phyloP scores from a whole-genome alignment of 768 basidiomycete species.

The Tulasnella sp. region DNA sequence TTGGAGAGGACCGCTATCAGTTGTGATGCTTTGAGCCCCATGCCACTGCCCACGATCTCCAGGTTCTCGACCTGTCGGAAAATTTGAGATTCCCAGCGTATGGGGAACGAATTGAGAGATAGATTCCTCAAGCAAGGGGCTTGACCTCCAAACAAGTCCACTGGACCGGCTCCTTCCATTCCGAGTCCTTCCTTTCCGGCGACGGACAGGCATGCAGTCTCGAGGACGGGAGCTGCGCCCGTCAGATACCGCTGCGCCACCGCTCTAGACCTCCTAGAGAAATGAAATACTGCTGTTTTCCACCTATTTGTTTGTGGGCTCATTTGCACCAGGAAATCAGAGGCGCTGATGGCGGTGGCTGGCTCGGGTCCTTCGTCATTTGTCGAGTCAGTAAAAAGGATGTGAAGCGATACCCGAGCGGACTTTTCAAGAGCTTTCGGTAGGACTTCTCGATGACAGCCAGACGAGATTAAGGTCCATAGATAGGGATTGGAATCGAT shows the following conservation, averaged over 20 bases:
- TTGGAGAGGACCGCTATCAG: neutral
- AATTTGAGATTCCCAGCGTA: neutral
- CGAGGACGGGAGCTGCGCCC: neutral
- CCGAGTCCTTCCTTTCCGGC: too few species aligned
- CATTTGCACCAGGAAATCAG: neutral
- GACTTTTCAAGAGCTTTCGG: neutral
- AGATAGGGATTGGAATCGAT: neutral
- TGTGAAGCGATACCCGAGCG: neutral
- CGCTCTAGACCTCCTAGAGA: too few species aligned
- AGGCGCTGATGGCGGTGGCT: constrained; percentile 31
- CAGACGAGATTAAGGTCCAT: neutral
- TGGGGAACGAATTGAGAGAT: neutral
- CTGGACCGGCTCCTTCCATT: neutral
- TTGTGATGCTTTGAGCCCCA: neutral
- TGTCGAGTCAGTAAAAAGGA: neutral
- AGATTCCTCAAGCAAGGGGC: neutral
- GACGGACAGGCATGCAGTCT: too few species aligned
- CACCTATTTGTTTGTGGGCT: neutral
- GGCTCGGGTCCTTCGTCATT: too few species aligned
- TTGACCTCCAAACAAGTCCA: neutral
- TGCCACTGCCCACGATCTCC: neutral
- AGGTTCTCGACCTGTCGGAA: neutral
- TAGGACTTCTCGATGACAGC: neutral
- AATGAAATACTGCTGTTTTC: too few species aligned
- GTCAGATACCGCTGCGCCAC: neutral